Base-by-base conservation (phyloP, 1,139 yeast genomes). In the Protomyces macrosporus region DNA sequence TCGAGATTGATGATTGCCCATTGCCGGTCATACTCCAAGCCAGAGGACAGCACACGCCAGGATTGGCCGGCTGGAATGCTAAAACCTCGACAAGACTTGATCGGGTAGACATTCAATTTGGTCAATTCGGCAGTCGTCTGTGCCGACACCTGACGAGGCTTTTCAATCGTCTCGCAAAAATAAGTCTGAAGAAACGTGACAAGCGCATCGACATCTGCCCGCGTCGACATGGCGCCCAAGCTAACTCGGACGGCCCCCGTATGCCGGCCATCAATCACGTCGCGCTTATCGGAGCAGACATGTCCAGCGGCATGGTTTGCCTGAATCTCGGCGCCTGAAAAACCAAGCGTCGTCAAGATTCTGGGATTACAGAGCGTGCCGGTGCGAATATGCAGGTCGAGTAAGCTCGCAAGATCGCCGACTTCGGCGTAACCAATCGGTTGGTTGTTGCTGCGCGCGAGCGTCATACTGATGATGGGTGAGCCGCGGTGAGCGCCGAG, bases 321-420 rank as follows among this genome's bases (percentile, higher is more conserved):
- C 3, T 69, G 67, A 35, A 77, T 72, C n/a, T 75, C 74, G 32
- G 32, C 40, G 36, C 52, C 16, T 9, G 56, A n/a, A n/a, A 61
- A 37, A 30, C 53, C 60, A 30, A 61, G 40, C 2, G 67, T 74
- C 3, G 69, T 67, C 10, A 74, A 60, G 0, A 71, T 71, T 1
- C 82, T 81, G 32, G 74, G 71, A 63, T 78, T 78, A 67, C 81
- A 78, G 32, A 78, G 67, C 0, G 79, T 75, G 3, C 81, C 81
- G 0, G 79, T 73, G 35, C 81, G 71, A 5, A 79, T 63, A 10
- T 75, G 72, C 16, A 78, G 72, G 36, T 70, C 71, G 12, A 69
- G 70, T 6, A 75, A 67, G 0, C 74, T 67, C 3, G 75, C 73
- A 6, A 74, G 70, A 50, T 70, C 71, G 45, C 75, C 79, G 60